A percentile compares a stretch with the other conserved stretches of the same genome.
These are phyloP conservation scores for Nicotiana undulata DNA, from an alignment of 257 asterid species.

Conservation along the genomic window DNA sequence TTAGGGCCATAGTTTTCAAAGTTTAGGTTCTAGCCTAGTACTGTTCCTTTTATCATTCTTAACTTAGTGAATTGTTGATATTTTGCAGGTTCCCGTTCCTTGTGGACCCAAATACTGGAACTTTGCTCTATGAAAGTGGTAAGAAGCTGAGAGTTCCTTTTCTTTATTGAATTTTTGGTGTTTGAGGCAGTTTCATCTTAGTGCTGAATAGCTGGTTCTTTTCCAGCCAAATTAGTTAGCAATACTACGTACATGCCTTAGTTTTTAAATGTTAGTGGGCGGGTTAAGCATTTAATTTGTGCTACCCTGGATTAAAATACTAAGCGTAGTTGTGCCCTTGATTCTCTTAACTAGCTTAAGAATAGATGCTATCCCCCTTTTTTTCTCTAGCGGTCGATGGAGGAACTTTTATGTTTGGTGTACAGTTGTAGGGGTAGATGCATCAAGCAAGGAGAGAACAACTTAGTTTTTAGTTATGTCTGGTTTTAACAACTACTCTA, in stretches of 20 bases:
- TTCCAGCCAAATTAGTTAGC: neutral
- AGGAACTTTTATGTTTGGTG: neutral
- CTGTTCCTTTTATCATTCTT: neutral
- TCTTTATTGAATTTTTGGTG: neutral
- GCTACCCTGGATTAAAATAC: neutral
- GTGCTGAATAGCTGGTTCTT: neutral
- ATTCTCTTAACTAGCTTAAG: neutral
- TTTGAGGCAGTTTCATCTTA: neutral
- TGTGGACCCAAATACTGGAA: constrained; percentile 60
- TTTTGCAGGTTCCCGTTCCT: constrained; percentile 72
- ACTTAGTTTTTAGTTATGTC: neutral
- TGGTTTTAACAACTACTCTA: neutral
- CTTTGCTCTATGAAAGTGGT: constrained; percentile 71
- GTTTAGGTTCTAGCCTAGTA: neutral
- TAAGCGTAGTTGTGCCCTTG: neutral
- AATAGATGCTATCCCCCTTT: neutral
- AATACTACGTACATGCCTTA: neutral
- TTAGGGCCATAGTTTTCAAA: neutral
- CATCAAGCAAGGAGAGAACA: neutral
- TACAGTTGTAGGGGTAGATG: neutral
- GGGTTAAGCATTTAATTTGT: neutral
- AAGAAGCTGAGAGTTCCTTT: constrained; percentile 15
- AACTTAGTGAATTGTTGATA: neutral
- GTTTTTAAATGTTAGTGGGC: neutral
- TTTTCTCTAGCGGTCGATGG: neutral